phyloP scores from a whole-genome alignment of 2,329 filamentous ascomycete species.

The Fusarium staphyleae region DNA sequence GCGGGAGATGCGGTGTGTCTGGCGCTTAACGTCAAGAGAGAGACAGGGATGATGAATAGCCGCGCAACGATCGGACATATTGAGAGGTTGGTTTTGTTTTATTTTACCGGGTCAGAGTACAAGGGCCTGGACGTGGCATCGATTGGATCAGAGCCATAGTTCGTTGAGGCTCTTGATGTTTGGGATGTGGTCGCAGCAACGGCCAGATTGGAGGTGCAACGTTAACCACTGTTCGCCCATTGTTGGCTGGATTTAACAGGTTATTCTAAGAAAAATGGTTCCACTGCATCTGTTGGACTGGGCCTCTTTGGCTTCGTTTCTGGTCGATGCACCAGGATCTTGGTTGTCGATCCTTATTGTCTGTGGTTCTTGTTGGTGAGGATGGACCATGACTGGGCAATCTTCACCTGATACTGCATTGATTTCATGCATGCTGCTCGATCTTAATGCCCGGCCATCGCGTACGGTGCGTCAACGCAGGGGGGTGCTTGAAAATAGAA shows the following conservation, averaged over 20 bases:
- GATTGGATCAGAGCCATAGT: slow-evolving; percentile 33
- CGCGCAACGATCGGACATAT: slow-evolving; percentile 10
- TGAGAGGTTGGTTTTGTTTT: slow-evolving; percentile 17
- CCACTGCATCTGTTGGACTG: slow-evolving; percentile 17
- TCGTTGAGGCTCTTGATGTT: slow-evolving; percentile 36
- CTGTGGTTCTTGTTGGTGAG: slow-evolving; percentile 11
- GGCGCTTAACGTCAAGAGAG: slow-evolving; percentile 32
- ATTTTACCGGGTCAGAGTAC: too few species aligned
- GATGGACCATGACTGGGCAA: slow-evolving; percentile 5
- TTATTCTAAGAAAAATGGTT: slow-evolving; percentile 17
- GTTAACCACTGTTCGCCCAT: slow-evolving; percentile 12
- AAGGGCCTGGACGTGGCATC: slow-evolving; percentile 12
- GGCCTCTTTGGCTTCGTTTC: slow-evolving; percentile 4
- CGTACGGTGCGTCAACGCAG: slow-evolving; percentile 6
- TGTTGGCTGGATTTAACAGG: not conserved
- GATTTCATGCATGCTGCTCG: slow-evolving; percentile 11
- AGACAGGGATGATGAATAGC: slow-evolving; percentile 30
- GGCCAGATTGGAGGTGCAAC: slow-evolving; percentile 43
- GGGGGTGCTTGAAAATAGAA: slow-evolving; percentile 26
- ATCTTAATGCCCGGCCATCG: slow-evolving; percentile 22
- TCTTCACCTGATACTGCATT: slow-evolving; percentile 29
- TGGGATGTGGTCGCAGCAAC: slow-evolving; percentile 38
- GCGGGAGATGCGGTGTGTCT: slow-evolving; percentile 7
- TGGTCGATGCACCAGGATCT: slow-evolving; percentile 5
- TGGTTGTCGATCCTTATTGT: slow-evolving; percentile 9